phyloP scores from a whole-genome alignment of 495 filamentous ascomycete genomes.

The Evernia prunastri region DNA sequence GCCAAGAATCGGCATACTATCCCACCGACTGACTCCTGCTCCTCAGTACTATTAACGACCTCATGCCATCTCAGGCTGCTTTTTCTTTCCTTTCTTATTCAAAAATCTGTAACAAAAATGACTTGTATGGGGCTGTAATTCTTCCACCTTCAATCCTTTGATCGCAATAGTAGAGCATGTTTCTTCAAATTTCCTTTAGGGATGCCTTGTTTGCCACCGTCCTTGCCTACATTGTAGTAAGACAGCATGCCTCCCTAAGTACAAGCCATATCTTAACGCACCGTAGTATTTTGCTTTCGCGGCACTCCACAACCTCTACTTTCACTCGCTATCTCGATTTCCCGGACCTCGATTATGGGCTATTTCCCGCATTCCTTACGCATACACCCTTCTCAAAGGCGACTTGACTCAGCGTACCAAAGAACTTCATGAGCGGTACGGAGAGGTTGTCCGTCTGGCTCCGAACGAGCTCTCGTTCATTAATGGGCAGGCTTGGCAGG shows the following conservation, averaged over 20 bases:
- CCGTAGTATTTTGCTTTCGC: background rate
- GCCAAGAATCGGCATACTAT: too few species aligned
- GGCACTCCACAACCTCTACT: background rate
- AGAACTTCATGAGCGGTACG: conserved; percentile 45
- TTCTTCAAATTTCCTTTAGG: background rate
- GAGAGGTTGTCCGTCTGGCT: conserved; percentile 32
- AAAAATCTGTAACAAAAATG: too few species aligned
- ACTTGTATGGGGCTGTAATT: background rate
- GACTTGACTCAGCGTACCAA: conserved; percentile 25
- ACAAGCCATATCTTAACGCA: too few species aligned
- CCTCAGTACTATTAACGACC: too few species aligned
- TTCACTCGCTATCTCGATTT: background rate
- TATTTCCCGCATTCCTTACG: conserved; percentile 8
- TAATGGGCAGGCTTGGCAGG: conserved; percentile 28
- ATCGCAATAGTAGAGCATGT: background rate
- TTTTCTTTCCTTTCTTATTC: too few species aligned
- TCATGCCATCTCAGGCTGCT: too few species aligned
- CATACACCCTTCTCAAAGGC: background rate
- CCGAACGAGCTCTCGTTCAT: conserved; percentile 34
- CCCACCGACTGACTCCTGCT: too few species aligned
- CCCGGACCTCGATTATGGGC: conserved; percentile 19
- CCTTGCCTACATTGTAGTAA: conserved; percentile 13
- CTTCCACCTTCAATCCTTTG: background rate
- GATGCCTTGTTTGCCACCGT: conserved; percentile 8
- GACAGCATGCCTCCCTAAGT: too few species aligned